Percentiles rank a stretch among this genome's conserved stretches.
These are phyloP conservation scores for Chaetomium tenue DNA, from an alignment of 495 filamentous ascomycete genomes.

Conservation along the genomic window DNA sequence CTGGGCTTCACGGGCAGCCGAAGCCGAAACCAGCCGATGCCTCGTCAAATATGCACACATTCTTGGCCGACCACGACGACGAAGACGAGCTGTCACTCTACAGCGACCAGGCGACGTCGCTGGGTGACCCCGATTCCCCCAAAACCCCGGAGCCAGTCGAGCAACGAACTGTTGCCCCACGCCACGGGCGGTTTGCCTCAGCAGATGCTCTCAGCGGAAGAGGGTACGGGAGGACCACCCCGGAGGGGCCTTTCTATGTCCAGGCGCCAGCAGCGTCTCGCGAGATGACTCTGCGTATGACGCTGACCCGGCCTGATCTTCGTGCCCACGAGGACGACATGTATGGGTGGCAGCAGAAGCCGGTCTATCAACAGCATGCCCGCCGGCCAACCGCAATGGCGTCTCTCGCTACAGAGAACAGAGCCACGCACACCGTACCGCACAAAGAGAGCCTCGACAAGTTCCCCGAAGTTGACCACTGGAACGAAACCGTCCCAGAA, in stretches of 20 bases:
- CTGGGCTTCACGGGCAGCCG: slow-evolving; percentile 18
- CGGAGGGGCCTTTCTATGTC: slow-evolving; percentile 44
- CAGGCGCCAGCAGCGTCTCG: slow-evolving; percentile 60
- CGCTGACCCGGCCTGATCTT: slow-evolving; percentile 83
- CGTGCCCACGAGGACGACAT: slow-evolving; percentile 63
- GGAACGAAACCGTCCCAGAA: slow-evolving; percentile 27
- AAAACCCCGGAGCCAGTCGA: slow-evolving; percentile 52
- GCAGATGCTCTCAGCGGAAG: slow-evolving; percentile 17
- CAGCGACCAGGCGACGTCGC: slow-evolving; percentile 50
- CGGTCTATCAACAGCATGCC: slow-evolving; percentile 33
- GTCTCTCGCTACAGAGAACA: slow-evolving; percentile 21
- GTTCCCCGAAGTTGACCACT: slow-evolving; percentile 28
- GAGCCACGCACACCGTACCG: slow-evolving; percentile 17
- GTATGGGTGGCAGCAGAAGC: slow-evolving; percentile 55
- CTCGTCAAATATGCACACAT: slow-evolving; percentile 46
- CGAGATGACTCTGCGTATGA: slow-evolving; percentile 96
- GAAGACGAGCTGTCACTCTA: slow-evolving; percentile 45
- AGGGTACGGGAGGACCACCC: slow-evolving; percentile 32
- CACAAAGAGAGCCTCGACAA: slow-evolving; percentile 38
- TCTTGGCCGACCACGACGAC: slow-evolving; percentile 54
- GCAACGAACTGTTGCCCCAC: slow-evolving; percentile 31
- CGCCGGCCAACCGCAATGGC: slow-evolving; percentile 34
- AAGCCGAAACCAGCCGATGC: slow-evolving; percentile 34
- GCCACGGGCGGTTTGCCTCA: slow-evolving; percentile 35
- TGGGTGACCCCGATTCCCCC: slow-evolving; percentile 54